phyloP scores from a whole-genome alignment of 345 rosid genomes.

The Salix viminalis region DNA sequence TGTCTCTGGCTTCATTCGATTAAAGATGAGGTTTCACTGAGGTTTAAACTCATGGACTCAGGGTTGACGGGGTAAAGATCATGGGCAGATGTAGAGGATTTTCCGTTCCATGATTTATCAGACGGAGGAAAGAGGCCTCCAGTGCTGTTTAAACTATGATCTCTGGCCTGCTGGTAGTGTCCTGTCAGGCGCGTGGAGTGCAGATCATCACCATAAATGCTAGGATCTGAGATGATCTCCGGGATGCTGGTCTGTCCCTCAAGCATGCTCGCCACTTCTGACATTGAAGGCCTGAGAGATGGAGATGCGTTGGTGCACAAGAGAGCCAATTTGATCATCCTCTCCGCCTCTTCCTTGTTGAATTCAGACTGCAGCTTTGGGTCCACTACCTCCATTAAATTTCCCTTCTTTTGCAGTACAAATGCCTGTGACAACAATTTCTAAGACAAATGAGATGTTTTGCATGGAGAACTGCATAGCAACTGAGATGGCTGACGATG shows the following conservation, averaged over 20 bases:
- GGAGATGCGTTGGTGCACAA: conserved; percentile 39
- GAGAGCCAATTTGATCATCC: conserved; percentile 37
- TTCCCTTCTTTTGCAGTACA: conserved; percentile 22
- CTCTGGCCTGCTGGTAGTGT: neutral
- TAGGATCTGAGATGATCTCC: neutral
- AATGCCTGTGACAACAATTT: conserved; percentile 18
- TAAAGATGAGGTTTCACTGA: neutral
- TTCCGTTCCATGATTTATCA: neutral
- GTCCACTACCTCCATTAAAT: conserved; percentile 32
- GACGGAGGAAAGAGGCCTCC: neutral
- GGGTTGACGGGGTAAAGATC: neutral
- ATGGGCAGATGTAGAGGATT: neutral
- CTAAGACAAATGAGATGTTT: neutral
- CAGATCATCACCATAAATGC: neutral
- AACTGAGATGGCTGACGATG: no score
- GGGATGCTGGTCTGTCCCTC: conserved; percentile 14
- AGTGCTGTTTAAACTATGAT: neutral
- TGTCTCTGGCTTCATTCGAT: neutral
- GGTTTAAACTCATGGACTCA: neutral
- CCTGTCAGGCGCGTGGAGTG: neutral
- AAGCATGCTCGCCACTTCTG: conserved; percentile 33
- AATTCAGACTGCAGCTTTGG: conserved; percentile 18
- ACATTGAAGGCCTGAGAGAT: conserved; percentile 35
- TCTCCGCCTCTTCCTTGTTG: conserved; percentile 28
- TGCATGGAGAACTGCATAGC: no score